Base-by-base conservation (phyloP, 2,329 filamentous ascomycete genomes). In the Rutstroemia sydowiana region DNA sequence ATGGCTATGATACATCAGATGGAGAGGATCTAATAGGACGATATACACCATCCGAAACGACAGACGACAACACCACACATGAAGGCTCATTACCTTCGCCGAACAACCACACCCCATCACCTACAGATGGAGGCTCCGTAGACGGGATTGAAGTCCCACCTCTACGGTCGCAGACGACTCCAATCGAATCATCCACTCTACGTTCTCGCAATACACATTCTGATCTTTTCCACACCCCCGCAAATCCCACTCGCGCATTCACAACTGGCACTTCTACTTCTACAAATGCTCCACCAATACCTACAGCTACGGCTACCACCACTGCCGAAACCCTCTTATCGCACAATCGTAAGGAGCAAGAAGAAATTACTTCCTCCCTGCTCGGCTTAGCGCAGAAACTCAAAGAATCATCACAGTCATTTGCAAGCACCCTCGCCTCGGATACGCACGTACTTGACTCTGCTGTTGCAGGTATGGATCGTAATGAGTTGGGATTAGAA, bases 281-380 rank as follows among this genome's bases (percentile, higher is more conserved):
- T 30, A 11, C 32, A 36, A 3, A 4, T 36, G 16, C 34, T 16
- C 18, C 34, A n/a, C 9, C n/a, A 14, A 16, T 8, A 14, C 34
- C n/a, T 18, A 37, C 18, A 11, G 5, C 34, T 1, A 72, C 79
- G 13, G 76, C 77, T 4, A 74, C 74, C 1, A 73, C 78, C 9
- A 77, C 78, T 14, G 76, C 81, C 1, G 89, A 95, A 71, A 77
- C 82, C 0, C 77, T 90, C 30, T 78, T 95, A 40, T 81, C 87
- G 61, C 78, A 86, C 63, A 82, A 95, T 64, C 85, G 88, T 48
- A 75, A 74, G 49, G 89, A 95, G 70, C 91, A 96, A 69, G 89
- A 95, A 67, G 74, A 78, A 31, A 77, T 97, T 3, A 92, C 91
- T 0, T 76, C 79, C 34, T 91, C 87, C 7, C 83, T 97, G n/a